A percentile compares a stretch with the other conserved stretches of the same genome.
These are phyloP conservation scores for Xylariaceae sp. DNA, from an alignment of 2,329 filamentous ascomycete genomes.

Conservation along the genomic window DNA sequence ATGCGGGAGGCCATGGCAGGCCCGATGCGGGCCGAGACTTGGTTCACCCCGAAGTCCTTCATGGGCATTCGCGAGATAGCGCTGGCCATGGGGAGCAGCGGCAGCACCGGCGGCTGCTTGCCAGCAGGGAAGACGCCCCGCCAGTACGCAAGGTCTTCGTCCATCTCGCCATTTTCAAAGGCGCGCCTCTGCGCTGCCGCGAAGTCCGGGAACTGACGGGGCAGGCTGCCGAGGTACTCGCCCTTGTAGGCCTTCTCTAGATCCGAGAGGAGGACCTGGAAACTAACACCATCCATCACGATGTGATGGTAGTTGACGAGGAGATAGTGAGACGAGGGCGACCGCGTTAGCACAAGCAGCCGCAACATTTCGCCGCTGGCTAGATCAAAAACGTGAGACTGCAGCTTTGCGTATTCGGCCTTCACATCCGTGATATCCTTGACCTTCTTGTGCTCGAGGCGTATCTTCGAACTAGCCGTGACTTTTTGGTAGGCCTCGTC, in stretches of 20 bases:
- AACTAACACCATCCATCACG: neutral
- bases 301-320: neutral
- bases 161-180: constrained; percentile 20
- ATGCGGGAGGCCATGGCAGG: constrained; percentile 12
- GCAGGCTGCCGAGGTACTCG: constrained; percentile 10
- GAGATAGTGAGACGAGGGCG: neutral
- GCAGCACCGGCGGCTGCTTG: constrained; percentile 13
- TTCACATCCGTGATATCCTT: neutral
- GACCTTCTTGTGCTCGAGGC: neutral
- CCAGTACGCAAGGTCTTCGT: constrained; percentile 29
- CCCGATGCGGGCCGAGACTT: constrained; percentile 11
- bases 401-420: neutral
- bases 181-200: constrained; percentile 23
- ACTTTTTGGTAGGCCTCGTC: neutral
- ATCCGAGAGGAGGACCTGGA: neutral
- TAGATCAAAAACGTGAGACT: neutral
- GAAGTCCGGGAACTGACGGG: constrained; percentile 29
- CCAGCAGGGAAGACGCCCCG: constrained; percentile 11
- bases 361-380: neutral
- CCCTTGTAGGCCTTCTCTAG: neutral
- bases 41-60: constrained; percentile 11
- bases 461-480: neutral
- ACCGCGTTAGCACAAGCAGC: neutral
- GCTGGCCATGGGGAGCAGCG: constrained; percentile 25
- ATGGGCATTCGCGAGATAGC: constrained; percentile 12